phyloP scores from a whole-genome alignment of 2,329 filamentous ascomycete species.

The Cercospora brassicicola region DNA sequence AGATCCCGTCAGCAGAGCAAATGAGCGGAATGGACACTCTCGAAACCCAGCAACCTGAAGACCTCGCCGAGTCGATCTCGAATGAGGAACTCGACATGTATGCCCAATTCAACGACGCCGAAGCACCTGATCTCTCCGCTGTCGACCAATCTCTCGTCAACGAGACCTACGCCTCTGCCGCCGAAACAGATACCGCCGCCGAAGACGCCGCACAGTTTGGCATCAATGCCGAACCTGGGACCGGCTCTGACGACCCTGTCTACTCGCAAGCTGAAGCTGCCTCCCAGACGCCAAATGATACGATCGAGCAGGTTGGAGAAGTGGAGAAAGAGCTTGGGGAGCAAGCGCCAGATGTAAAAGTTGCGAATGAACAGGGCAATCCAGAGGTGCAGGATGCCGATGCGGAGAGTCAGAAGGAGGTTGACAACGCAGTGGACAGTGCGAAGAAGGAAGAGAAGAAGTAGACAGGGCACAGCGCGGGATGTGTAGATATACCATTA shows the following conservation, averaged over 20 bases:
- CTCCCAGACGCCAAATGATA: neutral
- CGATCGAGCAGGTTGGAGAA: constrained; percentile 22
- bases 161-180: constrained; percentile 9
- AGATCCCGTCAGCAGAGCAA: neutral
- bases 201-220: constrained; percentile 26
- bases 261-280: constrained; percentile 1
- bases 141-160: constrained; percentile 20
- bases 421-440: neutral
- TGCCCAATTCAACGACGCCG: neutral
- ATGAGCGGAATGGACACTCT: constrained; percentile 4
- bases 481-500: neutral
- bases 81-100: constrained; percentile 8
- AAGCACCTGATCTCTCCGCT: neutral
- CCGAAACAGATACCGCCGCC: constrained; percentile 4
- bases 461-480: neutral
- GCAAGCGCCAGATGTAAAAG: constrained; percentile 8
- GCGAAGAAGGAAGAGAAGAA: neutral
- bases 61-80: neutral
- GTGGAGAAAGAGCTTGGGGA: constrained; percentile 26
- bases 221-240: neutral
- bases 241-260: neutral
- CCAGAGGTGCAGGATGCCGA: constrained; percentile 6
- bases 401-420: constrained; percentile 4
- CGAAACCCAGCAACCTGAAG: neutral
- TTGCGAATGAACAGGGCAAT: neutral